A percentile compares a stretch with the other conserved stretches of the same genome.
Conservation (phyloP, 1,284 basidiomycete genomes). For the Malassezia caprae region DNA sequence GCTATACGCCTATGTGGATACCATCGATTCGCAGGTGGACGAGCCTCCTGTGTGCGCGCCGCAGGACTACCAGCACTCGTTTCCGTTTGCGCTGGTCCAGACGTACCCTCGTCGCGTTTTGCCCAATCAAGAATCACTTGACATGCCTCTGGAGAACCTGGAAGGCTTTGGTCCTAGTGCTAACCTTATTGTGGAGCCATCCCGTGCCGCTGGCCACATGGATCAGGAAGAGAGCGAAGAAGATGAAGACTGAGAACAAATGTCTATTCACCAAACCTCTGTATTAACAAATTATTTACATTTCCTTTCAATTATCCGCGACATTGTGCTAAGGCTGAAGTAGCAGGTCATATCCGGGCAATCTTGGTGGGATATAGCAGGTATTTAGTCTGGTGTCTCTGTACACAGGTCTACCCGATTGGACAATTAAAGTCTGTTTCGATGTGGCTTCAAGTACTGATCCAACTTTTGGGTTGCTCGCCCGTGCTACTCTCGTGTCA, state of each 20-base stretch:
- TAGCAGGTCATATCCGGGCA: slow-evolving; percentile 18
- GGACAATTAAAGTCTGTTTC: no score
- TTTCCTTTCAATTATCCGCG: neutral
- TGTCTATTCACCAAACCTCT: neutral
- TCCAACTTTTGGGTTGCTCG: no score
- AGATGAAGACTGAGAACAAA: neutral
- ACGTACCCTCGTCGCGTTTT: slow-evolving; percentile 28
- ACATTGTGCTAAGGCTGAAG: slow-evolving; percentile 1
- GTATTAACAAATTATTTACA: neutral
- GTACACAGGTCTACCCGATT: no score
- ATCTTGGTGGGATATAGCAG: slow-evolving; percentile 37
- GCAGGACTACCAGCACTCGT: slow-evolving; percentile 23
- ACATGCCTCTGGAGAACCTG: slow-evolving; percentile 17
- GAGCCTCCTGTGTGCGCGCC: slow-evolving; percentile 4
- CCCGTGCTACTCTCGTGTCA: no score
- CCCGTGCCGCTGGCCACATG: slow-evolving; percentile 7
- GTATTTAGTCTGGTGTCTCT: slow-evolving; percentile 34
- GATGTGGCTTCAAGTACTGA: no score
- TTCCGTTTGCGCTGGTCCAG: slow-evolving; percentile 32
- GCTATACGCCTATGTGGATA: slow-evolving; percentile 33
- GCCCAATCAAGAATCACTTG: neutral
- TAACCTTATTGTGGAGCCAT: slow-evolving; percentile 34
- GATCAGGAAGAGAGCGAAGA: slow-evolving; percentile 19
- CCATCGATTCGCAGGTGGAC: slow-evolving; percentile 7
- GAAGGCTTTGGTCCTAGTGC: slow-evolving; percentile 27